Base-by-base conservation (phyloP, 164 flowering plant species). In the Annona squamosa region DNA sequence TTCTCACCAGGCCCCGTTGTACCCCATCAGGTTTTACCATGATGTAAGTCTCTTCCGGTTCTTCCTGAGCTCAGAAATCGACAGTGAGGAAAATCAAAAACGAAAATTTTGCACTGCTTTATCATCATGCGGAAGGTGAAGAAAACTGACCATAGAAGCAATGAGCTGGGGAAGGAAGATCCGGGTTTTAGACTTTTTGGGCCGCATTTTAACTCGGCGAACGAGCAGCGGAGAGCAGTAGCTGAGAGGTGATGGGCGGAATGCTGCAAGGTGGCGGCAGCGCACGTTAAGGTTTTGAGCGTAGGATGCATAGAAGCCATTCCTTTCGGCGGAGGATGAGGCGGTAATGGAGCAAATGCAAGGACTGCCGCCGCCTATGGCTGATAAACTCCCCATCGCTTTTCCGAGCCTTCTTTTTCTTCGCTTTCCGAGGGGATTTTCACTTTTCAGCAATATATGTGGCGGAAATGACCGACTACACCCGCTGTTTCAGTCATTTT, bases 21-120 rank as follows among this genome's bases (percentile, higher is more conserved):
- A 95, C 97, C 4, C 98, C 99, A 68, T 95, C 99, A 0, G 99
- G 99, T 75, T 93, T 95, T 56, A 95, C 83, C 99, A 94, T 94
- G 75, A 94, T 91, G 80, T 94, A 94, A 26, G 88, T 90, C 82
- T 91, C 83, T 46, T 94, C 93, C 72, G 90, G 91, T 76, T 88
- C 77, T 71, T 91, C 90, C 93, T 87, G 81, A 57, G 79, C 72
- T 67, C 69, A 70, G 57, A 47, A 48, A 73, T 16, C 4, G 69
- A 43, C 46, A 48, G 19, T 17, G 18, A 70, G 46, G 41, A 52
- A 68, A 44, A 45, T 45, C 16, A 69, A 64, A 9, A 26, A 12
- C 45, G 13, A 5, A 70, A 42, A 44, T 67, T 65, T 43, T 48
- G 57, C 48, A 17, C 70, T 48, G 2, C 43, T 66, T 46, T 7